These are phyloP conservation scores for Luvunga scandens DNA, from an alignment of 345 rosid species.

Conservation along the genomic window DNA sequence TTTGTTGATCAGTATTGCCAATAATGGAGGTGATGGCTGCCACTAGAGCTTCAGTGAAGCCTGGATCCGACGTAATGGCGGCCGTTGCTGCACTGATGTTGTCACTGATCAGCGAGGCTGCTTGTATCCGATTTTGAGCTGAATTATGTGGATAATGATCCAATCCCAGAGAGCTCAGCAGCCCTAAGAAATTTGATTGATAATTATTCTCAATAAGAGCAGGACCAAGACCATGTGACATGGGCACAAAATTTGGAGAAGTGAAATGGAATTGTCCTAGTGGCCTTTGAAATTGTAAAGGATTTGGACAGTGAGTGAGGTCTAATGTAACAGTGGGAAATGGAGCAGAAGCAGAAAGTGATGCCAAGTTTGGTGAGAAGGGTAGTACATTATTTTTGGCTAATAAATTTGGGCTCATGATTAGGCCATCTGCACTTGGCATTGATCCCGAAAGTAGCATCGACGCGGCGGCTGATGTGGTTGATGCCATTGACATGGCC, in stretches of 20 bases:
- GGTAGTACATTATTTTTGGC: slow-evolving; percentile 33
- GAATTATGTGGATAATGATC: background rate
- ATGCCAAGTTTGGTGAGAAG: slow-evolving; percentile 36
- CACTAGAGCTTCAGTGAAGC: slow-evolving; percentile 47
- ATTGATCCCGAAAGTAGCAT: slow-evolving; percentile 55
- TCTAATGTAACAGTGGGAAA: slow-evolving; percentile 55
- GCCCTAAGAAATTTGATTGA: slow-evolving; percentile 35
- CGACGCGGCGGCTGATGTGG: slow-evolving; percentile 49
- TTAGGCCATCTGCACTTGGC: slow-evolving; percentile 38
- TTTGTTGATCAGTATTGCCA: slow-evolving; percentile 3
- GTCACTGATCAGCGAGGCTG: background rate
- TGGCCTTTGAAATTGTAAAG: slow-evolving; percentile 18
- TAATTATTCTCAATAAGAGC: slow-evolving; percentile 11
- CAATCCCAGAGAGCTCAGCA: slow-evolving; percentile 27
- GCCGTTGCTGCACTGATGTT: slow-evolving; percentile 38
- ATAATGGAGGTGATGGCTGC: slow-evolving; percentile 47
- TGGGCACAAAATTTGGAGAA: slow-evolving; percentile 2
- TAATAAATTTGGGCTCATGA: slow-evolving; percentile 23
- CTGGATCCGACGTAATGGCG: slow-evolving; percentile 46
- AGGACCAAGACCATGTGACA: slow-evolving; percentile 30
- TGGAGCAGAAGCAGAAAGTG: slow-evolving; percentile 52
- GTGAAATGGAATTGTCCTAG: background rate
- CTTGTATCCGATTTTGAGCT: slow-evolving; percentile 16
- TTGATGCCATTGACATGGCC: slow-evolving; percentile 52
- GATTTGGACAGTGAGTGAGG: slow-evolving; percentile 38